Base-by-base conservation (phyloP, 257 asterid species). In the Plantago major region DNA sequence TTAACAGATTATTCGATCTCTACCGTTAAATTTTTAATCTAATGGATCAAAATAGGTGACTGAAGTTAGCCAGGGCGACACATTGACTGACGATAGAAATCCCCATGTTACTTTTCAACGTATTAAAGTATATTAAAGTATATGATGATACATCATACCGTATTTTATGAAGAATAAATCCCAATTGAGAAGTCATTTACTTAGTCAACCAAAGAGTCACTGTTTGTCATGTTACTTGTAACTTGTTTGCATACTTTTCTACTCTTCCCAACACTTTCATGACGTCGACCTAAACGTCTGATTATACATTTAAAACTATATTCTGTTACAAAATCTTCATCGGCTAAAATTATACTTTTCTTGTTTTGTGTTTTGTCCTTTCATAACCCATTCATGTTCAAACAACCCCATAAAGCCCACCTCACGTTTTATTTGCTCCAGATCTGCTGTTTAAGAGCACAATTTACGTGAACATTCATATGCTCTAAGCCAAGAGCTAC, bases 381-480 rank as follows among this genome's bases (percentile, higher is more conserved):
- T 61, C 45, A 45, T 46, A 52, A 56, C 52, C 54, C 45, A 19
- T 46, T 53, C 40, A 65, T 53, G 71, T 72, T 72, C 7, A 48
- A 49, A 65, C 61, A 68, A 55, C 56, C 62, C 65, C 67, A 50
- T 17, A 57, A 53, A 62, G 66, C 70, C 67, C 77, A 67, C 62
- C 51, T 71, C 89, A 84, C 86, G 76, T 75, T 78, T 74, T 67
- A 68, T 81, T 73, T 70, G 81, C 73, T 71, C 70, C 69, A 73
- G 79, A 65, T 72, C 74, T 73, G 77, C 81, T 46, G 83, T 80
- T 76, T 62, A 60, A 65, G 58, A 76, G 71, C 80, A 66, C 55
- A 72, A 37, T 54, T 1, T 68, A 65, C 82, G 44, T 68, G 76
- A 79, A 11, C 79, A 22, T 22, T 22, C 26, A 22, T 22, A 22